Percentiles rank a stretch among this genome's conserved stretches.
Evolutionary conservation across 495 filamentous ascomycete genomes (phyloP).

Genomic region (Echria macrotheca): DNA sequence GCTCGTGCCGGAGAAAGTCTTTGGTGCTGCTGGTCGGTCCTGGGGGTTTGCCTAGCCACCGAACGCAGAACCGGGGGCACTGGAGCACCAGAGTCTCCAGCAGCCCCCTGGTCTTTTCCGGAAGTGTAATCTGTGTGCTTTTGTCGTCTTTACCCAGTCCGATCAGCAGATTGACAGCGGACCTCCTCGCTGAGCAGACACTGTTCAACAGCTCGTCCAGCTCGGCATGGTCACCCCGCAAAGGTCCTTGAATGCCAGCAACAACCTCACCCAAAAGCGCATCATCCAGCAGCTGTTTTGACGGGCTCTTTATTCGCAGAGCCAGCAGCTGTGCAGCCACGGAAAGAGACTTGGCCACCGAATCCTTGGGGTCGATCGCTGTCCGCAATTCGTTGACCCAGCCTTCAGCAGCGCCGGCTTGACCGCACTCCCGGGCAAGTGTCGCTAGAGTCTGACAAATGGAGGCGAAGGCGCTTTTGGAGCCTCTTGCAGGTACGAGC

Average conservation of each 20-base stretch:
- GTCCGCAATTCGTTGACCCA: slow-evolving; percentile 42
- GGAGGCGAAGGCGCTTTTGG: slow-evolving; percentile 28
- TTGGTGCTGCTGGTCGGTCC: slow-evolving; percentile 38
- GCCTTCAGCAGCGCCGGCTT: slow-evolving; percentile 38
- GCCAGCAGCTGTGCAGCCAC: slow-evolving; percentile 40
- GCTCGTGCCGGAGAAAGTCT: slow-evolving; percentile 47
- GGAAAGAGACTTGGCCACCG: slow-evolving; percentile 39
- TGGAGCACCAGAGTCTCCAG: slow-evolving; percentile 47
- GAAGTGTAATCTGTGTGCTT: slow-evolving; percentile 9
- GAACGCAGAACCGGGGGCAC: slow-evolving; percentile 46
- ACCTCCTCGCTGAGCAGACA: slow-evolving; percentile 57
- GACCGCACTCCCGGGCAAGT: slow-evolving; percentile 40
- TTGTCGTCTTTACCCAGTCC: slow-evolving; percentile 14
- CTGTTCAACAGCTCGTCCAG: slow-evolving; percentile 66
- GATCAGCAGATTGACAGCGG: slow-evolving; percentile 49
- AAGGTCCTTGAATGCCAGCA: slow-evolving; percentile 47
- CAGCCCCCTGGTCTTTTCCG: slow-evolving; percentile 17
- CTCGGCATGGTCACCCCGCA: slow-evolving; percentile 58
- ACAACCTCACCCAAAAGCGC: slow-evolving; percentile 42
- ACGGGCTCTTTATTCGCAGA: slow-evolving; percentile 35
- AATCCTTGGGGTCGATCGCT: slow-evolving; percentile 30
- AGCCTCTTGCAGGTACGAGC: slow-evolving; percentile 18
- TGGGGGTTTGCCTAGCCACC: slow-evolving; percentile 52
- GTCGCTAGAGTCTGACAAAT: slow-evolving; percentile 38
- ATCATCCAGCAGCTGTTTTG: slow-evolving; percentile 30